phyloP scores from a whole-genome alignment of 176 grass and related monocot species.

The Oryza brachyantha region DNA sequence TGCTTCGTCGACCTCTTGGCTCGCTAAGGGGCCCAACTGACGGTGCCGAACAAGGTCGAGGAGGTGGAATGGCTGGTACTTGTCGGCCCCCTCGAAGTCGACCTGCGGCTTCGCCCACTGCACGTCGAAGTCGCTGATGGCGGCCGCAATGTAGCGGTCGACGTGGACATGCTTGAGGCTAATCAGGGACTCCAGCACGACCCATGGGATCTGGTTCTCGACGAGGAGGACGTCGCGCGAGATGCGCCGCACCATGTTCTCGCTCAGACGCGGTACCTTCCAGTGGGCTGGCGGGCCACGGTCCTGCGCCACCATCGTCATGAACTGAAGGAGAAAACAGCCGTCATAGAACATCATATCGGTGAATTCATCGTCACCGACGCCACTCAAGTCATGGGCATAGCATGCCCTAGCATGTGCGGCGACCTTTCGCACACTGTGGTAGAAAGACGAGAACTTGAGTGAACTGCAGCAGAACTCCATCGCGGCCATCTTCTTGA shows the following conservation, averaged over 20 bases:
- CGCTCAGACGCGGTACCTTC: background rate
- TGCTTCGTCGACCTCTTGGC: background rate
- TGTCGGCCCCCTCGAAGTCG: background rate
- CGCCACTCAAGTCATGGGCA: background rate
- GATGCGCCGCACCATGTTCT: slow-evolving; percentile 6
- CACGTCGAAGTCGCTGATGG: background rate
- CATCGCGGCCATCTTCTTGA: background rate
- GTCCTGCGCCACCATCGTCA: background rate
- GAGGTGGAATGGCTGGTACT: slow-evolving; percentile 4
- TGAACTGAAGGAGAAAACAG: slow-evolving; percentile 6
- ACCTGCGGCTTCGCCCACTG: background rate
- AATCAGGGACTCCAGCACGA: slow-evolving; percentile 23
- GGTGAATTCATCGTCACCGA: background rate
- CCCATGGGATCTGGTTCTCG: slow-evolving; percentile 24
- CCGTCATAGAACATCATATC: slow-evolving; percentile 10
- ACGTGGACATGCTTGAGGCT: background rate
- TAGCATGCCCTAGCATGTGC: background rate
- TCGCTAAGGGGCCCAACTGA: background rate
- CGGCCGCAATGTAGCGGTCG: slow-evolving; percentile 1
- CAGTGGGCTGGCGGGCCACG: background rate
- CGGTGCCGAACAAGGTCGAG: slow-evolving; percentile 1
- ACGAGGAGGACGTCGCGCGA: slow-evolving; percentile 7
- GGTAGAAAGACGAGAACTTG: background rate
- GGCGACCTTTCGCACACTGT: background rate
- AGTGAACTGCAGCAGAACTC: background rate